Evolutionary conservation across 352 stramenopile genomes (phyloP).

Genomic region (Phytopythium ostracodes): DNA sequence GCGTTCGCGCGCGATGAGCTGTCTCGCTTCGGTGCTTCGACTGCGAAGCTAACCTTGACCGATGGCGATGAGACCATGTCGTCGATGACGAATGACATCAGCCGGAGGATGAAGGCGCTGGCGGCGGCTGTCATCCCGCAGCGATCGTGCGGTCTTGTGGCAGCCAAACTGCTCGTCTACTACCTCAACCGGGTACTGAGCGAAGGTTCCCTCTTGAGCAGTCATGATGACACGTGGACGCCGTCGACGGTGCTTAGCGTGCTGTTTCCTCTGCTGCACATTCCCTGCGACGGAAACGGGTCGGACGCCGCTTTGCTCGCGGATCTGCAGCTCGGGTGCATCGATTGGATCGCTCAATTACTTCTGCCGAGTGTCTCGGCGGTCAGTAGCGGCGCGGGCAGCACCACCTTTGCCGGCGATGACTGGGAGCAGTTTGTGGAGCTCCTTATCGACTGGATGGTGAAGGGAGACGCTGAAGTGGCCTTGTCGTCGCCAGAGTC

Average conservation of each 20-base stretch:
- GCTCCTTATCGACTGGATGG: not conserved
- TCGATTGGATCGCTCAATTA: constrained; percentile 47
- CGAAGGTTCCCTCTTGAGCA: constrained; percentile 24
- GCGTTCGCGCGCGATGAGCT: constrained; percentile 37
- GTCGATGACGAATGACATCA: not conserved
- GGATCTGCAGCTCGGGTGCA: constrained; percentile 65
- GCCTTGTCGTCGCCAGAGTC: constrained; percentile 7
- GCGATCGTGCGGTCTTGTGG: constrained; percentile 35
- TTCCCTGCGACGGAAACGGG: constrained; percentile 23
- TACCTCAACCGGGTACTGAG: constrained; percentile 69
- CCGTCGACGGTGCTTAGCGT: constrained; percentile 24
- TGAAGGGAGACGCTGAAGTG: not conserved
- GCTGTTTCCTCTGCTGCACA: constrained; percentile 46
- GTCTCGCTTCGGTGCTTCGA: constrained; percentile 2
- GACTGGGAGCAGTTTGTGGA: not conserved
- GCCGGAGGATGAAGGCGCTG: constrained; percentile 3
- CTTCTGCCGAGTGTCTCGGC: not conserved
- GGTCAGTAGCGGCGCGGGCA: not conserved
- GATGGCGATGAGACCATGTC: not conserved
- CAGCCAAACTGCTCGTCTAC: constrained; percentile 70
- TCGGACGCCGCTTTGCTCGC: constrained; percentile 28
- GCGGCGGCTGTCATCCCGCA: constrained; percentile 17
- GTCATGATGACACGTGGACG: constrained; percentile 10
- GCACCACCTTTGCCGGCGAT: not conserved
- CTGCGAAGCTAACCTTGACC: not conserved